Percentiles rank a stretch among this genome's conserved stretches.
Evolutionary conservation across 2,329 filamentous ascomycete genomes (phyloP).

Genomic region (Sporothrix variecibatus): DNA sequence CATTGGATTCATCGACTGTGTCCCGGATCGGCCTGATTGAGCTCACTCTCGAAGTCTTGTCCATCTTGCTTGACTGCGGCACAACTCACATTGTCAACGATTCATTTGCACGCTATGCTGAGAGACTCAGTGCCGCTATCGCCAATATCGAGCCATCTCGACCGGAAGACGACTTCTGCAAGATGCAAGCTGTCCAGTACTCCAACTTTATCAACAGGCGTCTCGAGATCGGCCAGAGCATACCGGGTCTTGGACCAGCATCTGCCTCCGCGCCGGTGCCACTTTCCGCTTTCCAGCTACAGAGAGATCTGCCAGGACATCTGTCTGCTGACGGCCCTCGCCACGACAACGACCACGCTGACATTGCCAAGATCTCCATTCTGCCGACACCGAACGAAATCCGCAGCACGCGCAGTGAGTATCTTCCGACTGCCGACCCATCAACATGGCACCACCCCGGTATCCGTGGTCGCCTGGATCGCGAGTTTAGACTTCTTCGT

Average conservation of each 20-base stretch:
- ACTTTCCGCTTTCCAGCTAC: neutral
- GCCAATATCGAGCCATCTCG: neutral
- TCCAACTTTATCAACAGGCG: neutral
- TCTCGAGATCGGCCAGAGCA: neutral
- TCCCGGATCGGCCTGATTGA: slow-evolving; percentile 25
- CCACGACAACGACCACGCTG: slow-evolving; percentile 50
- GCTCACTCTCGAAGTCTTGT: slow-evolving; percentile 29
- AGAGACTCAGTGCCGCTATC: neutral
- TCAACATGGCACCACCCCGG: slow-evolving; percentile 45
- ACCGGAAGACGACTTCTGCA: slow-evolving; percentile 1
- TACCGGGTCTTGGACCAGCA: neutral
- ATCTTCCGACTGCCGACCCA: slow-evolving; percentile 44
- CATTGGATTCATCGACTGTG: neutral
- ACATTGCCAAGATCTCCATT: slow-evolving; percentile 47
- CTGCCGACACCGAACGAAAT: slow-evolving; percentile 49
- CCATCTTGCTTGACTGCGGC: slow-evolving; percentile 31
- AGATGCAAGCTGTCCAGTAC: slow-evolving; percentile 17
- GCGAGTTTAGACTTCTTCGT: slow-evolving; percentile 57
- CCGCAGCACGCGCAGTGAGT: slow-evolving; percentile 40
- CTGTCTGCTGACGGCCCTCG: slow-evolving; percentile 33
- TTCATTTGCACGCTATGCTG: neutral
- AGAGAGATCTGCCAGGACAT: slow-evolving; percentile 20
- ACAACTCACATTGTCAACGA: slow-evolving; percentile 30
- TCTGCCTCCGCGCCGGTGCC: neutral
- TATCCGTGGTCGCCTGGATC: slow-evolving; percentile 52